Base-by-base conservation (phyloP, 495 filamentous ascomycete genomes). In the Ascodesmis nigricans region DNA sequence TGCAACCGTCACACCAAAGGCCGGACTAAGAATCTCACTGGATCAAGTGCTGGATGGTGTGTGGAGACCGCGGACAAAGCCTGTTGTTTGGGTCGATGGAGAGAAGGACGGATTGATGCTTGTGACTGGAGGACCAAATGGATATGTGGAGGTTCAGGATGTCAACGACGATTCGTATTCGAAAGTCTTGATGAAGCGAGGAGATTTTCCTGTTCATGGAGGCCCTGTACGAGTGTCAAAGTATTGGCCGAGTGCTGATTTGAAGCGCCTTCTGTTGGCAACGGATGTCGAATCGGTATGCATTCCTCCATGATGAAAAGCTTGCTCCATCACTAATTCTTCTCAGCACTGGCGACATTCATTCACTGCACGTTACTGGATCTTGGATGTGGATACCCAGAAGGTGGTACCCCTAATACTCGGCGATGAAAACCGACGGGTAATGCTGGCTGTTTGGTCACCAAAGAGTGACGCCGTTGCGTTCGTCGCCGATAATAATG, bases 381-480 rank as follows among this genome's bases (percentile, higher is more conserved):
- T 97, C 32, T 82, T 93, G 40, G 79, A 97, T 52, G 84, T 95
- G 21, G 69, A 65, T 14, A 76, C 69, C 1, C 83, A 93, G 49
- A 69, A 58, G 4, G 80, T 64, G 1, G 63, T 90, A 47, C 71
- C 87, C 1, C 52, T 97, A 39, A 72, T 92, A 42, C 78, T 77
- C 3, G 54, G 55, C 4, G 61, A 76, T 18, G 62, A 66, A 5
- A 53, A 68, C n/a, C 71, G 58, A 13, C 67, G 71, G 23, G 61
- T 91, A 7, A 80, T 92, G 53, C 62, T 95, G 38, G 90, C 87
- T 10, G 62, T 67, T 22, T 97, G 90, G 90, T 81, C 78, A 26
- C 90, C 90, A 2, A 65, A 64, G 22, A 83, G 80, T 26, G 73
- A 92, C 57, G 69, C 79, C 0, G 58, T 97, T 26, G 71, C 73